phyloP scores from a whole-genome alignment of 2,329 filamentous ascomycete species.

The Exophiala lecanii-corni region DNA sequence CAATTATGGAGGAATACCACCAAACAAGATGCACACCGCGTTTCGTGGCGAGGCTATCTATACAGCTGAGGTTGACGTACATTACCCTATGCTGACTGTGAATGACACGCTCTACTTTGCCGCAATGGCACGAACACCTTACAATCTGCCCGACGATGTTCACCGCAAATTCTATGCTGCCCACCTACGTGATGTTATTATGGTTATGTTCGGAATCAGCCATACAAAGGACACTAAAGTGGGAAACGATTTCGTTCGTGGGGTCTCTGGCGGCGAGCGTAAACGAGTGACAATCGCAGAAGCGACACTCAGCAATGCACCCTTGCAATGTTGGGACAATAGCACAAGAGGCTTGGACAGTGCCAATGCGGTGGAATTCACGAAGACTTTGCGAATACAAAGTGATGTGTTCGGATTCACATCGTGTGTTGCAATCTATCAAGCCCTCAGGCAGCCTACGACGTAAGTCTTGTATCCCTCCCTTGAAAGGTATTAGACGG shows the following conservation, averaged over 20 bases:
- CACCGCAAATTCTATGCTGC: conserved; percentile 69
- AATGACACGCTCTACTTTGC: conserved; percentile 52
- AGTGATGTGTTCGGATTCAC: conserved; percentile 46
- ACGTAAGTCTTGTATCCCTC: conserved; percentile 62
- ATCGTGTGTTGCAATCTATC: conserved; percentile 55
- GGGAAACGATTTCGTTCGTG: conserved; percentile 61
- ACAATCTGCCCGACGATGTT: conserved; percentile 53
- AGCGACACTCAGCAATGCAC: conserved; percentile 28
- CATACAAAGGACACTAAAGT: conserved; percentile 71
- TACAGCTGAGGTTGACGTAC: conserved; percentile 50
- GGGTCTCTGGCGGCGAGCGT: conserved; percentile 64
- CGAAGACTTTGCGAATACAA: conserved; percentile 45
- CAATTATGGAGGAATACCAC: conserved; percentile 65
- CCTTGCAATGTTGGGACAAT: conserved; percentile 52
- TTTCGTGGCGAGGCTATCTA: conserved; percentile 50
- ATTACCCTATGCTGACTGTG: conserved; percentile 49
- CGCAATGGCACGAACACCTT: conserved; percentile 31
- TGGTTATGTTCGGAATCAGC: conserved; percentile 91
- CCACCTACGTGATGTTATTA: conserved; percentile 66
- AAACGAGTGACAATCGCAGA: conserved; percentile 68
- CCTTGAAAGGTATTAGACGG: too few relatives aligned
- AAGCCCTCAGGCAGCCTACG: conserved; percentile 47
- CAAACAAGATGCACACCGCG: conserved; percentile 45
- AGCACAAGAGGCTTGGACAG: conserved; percentile 49
- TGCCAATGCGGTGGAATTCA: conserved; percentile 54